phyloP scores from a whole-genome alignment of 1,284 basidiomycete genomes.

The Fistulinella staudtii region DNA sequence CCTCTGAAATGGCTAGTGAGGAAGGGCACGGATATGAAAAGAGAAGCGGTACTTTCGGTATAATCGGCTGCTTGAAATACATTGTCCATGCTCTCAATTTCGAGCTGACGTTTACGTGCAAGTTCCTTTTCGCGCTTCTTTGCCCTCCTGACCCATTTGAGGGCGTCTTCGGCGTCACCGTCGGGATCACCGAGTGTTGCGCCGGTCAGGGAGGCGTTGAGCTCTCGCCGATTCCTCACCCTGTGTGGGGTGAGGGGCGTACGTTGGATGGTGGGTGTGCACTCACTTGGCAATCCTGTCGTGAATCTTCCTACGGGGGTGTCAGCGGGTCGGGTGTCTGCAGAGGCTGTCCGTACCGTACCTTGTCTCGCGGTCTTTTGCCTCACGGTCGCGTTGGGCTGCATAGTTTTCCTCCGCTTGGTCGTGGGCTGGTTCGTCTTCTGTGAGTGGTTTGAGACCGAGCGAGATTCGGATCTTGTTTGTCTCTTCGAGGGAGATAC shows the following conservation, averaged over 20 bases:
- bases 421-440: constrained; percentile 64
- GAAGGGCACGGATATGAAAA: background rate
- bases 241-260: constrained; percentile 57
- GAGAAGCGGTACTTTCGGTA: constrained; percentile 56
- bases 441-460: constrained; percentile 90
- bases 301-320: constrained; percentile 58
- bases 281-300: constrained; percentile 90
- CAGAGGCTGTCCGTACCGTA: constrained; percentile 43
- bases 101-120: constrained; percentile 71
- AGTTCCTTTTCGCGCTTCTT: constrained; percentile 87
- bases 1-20: constrained; percentile 46
- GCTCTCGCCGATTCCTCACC: constrained; percentile 88
- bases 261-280: constrained; percentile 21
- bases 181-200: constrained; percentile 83
- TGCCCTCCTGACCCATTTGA: constrained; percentile 85
- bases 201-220: constrained; percentile 87
- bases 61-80: constrained; percentile 69
- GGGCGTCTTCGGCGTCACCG: constrained; percentile 66
- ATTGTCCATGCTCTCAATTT: constrained; percentile 80
- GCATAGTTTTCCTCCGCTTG: constrained; percentile 84
- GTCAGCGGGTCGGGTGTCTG: constrained; percentile 25
- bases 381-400: constrained; percentile 65
- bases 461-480: constrained; percentile 95
- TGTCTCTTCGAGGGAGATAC: constrained; percentile 94
- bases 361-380: constrained; percentile 74